phyloP scores from a whole-genome alignment of 306 rosid genomes.

The Quercus parvula region DNA sequence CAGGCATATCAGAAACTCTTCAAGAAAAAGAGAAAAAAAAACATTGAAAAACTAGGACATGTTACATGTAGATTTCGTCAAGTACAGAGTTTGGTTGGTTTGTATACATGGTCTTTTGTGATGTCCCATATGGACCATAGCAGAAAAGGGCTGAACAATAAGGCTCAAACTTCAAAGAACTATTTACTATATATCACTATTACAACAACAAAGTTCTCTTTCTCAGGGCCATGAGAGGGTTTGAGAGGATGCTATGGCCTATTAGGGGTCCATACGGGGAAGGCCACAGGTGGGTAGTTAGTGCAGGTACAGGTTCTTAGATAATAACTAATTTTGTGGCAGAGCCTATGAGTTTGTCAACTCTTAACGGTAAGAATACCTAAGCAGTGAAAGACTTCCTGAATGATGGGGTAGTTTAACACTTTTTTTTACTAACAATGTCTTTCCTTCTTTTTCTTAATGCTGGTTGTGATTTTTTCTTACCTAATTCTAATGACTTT shows the following conservation, averaged over 20 bases:
- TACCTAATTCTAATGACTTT: constrained; percentile 31
- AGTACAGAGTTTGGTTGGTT: no score
- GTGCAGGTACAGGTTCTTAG: constrained; percentile 20
- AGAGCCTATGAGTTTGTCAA: constrained; percentile 19
- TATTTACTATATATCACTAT: no score
- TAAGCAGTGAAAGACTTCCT: not conserved
- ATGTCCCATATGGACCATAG: no score
- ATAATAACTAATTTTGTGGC: constrained; percentile 8
- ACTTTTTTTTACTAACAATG: not conserved
- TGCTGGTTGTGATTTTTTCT: not conserved
- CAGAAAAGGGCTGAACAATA: no score
- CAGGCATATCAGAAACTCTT: no score
- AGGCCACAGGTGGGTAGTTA: constrained; percentile 13
- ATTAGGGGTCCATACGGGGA: constrained; percentile 23
- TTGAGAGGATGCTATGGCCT: not conserved
- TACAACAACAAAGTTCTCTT: no score
- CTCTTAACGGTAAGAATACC: not conserved
- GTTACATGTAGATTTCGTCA: no score
- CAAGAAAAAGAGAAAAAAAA: no score
- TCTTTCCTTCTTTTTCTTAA: not conserved
- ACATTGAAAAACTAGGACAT: no score
- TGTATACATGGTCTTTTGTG: no score
- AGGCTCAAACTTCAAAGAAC: no score
- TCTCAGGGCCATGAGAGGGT: no score
- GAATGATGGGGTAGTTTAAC: constrained; percentile 10